These are phyloP conservation scores for Adansonia madagascariensis DNA, from an alignment of 441 rosid genomes.

Conservation along the genomic window DNA sequence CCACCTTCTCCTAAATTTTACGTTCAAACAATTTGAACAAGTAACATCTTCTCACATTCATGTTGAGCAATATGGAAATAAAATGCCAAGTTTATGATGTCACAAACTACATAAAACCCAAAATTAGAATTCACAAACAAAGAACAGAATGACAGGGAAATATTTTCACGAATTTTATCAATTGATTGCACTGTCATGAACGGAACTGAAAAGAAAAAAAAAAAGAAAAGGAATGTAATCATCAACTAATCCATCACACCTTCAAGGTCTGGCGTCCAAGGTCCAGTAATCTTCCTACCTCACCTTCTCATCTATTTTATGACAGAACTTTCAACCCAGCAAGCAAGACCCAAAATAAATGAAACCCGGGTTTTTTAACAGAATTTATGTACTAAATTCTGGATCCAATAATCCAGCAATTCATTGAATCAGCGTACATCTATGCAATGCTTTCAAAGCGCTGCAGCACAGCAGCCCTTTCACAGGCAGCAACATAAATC, in stretches of 20 bases:
- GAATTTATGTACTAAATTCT: not conserved
- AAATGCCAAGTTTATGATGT: not conserved
- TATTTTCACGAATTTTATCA: not conserved
- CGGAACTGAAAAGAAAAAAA: conserved; percentile 8
- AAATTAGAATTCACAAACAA: not conserved
- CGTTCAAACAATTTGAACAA: not conserved
- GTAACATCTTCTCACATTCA: not conserved
- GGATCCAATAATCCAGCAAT: not conserved
- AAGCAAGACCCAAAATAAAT: not conserved
- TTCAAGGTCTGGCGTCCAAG: not conserved
- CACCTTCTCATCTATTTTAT: conserved; percentile 5
- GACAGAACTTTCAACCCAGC: not conserved
- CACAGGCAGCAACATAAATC: not conserved
- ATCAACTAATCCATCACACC: not conserved
- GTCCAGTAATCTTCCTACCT: not conserved
- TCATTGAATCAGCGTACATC: not conserved
- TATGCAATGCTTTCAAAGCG: not conserved
- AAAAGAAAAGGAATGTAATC: not conserved
- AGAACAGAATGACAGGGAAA: not conserved
- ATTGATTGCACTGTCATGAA: not conserved
- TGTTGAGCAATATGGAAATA: not conserved
- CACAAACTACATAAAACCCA: not conserved
- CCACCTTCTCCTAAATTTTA: not conserved
- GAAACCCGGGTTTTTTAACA: not conserved
- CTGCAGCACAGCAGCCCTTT: not conserved